These are phyloP conservation scores for Endothia cerciana DNA, from an alignment of 2,329 filamentous ascomycete genomes.

Conservation along the genomic window DNA sequence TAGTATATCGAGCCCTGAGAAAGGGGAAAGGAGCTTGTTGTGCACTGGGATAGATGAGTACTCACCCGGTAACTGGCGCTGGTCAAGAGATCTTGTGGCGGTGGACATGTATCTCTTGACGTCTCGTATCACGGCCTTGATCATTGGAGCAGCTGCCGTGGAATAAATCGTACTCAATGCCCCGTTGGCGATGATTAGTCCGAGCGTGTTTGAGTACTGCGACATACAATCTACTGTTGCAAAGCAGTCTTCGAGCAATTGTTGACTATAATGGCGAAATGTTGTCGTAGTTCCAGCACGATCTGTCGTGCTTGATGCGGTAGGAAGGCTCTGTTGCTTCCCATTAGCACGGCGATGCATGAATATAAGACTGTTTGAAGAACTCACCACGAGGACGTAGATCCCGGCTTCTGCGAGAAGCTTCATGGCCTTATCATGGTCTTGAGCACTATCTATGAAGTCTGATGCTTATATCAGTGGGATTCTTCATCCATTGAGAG, in stretches of 20 bases:
- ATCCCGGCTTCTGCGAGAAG: constrained; percentile 32
- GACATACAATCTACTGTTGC: constrained; percentile 34
- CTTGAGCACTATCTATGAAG: constrained; percentile 21
- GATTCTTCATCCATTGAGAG: no score
- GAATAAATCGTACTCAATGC: constrained; percentile 27
- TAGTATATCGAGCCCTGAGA: background rate
- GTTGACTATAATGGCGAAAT: constrained; percentile 31
- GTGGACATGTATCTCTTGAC: constrained; percentile 36
- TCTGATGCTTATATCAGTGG: constrained; percentile 6
- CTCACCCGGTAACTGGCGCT: constrained; percentile 23
- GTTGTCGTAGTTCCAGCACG: constrained; percentile 23
- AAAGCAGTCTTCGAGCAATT: constrained; percentile 32
- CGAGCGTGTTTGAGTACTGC: constrained; percentile 37
- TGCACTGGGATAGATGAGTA: background rate
- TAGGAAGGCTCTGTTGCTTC: constrained; percentile 19
- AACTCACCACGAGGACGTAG: constrained; percentile 36
- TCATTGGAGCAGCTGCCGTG: constrained; percentile 29
- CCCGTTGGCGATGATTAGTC: constrained; percentile 33
- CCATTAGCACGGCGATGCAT: background rate
- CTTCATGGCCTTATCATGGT: constrained; percentile 25
- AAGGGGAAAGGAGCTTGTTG: background rate
- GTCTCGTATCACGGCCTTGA: constrained; percentile 36
- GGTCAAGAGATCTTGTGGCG: constrained; percentile 16
- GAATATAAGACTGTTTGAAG: background rate
- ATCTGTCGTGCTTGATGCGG: constrained; percentile 22